A percentile compares a stretch with the other conserved stretches of the same genome.
Conservation (phyloP, 768 basidiomycete genomes). For the Suillus subluteus region DNA sequence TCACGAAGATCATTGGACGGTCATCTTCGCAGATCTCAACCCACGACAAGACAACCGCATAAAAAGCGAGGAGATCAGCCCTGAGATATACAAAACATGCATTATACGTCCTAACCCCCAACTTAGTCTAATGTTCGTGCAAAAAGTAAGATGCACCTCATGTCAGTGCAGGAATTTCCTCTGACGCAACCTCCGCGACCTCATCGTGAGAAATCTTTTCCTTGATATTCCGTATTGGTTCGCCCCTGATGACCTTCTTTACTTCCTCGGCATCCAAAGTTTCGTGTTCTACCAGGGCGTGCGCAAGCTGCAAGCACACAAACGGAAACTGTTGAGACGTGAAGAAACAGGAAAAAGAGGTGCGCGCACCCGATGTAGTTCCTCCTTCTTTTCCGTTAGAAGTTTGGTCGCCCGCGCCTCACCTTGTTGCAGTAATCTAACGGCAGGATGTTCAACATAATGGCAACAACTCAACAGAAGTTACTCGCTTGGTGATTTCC, state of each 20-base stretch:
- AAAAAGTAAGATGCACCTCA: conserved; percentile 15
- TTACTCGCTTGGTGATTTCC: conserved; percentile 78
- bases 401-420: conserved; percentile 67
- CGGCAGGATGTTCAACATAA: background rate
- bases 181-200: conserved; percentile 6
- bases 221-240: conserved; percentile 71
- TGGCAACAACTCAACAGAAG: background rate
- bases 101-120: conserved; percentile 19
- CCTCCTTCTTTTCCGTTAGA: conserved; percentile 67
- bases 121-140: conserved; percentile 13
- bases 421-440: conserved; percentile 67
- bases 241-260: conserved; percentile 79
- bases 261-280: conserved; percentile 90
- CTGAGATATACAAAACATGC: conserved; percentile 17
- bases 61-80: conserved; percentile 2
- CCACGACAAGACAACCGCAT: background rate
- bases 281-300: conserved; percentile 93
- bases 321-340: conserved; percentile 5
- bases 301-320: conserved; percentile 64
- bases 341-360: background rate
- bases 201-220: conserved; percentile 65
- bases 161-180: conserved; percentile 16
- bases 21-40: background rate
- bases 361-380: conserved; percentile 69
- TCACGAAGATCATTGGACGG: background rate